phyloP scores from a whole-genome alignment of 2,329 filamentous ascomycete species.

The Ophiostoma quercus region DNA sequence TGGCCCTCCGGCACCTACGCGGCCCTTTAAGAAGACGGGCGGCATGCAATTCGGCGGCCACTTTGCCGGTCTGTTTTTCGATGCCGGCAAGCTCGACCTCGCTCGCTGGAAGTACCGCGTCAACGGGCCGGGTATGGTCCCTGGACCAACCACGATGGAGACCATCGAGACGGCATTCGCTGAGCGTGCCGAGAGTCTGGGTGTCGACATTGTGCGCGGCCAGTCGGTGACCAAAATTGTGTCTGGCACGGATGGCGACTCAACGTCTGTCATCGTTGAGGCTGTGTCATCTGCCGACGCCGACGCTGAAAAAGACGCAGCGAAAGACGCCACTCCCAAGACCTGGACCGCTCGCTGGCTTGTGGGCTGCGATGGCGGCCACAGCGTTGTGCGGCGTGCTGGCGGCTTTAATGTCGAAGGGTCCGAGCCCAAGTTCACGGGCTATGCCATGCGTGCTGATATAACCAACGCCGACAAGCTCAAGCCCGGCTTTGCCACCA shows the following conservation, averaged over 20 bases:
- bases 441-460: slow-evolving; percentile 34
- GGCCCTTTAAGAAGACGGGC: neutral
- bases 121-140: slow-evolving; percentile 31
- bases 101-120: slow-evolving; percentile 33
- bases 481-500: slow-evolving; percentile 42
- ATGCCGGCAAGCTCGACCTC: slow-evolving; percentile 32
- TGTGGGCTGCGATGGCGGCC: slow-evolving; percentile 42
- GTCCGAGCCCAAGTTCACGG: slow-evolving; percentile 36
- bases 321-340: neutral
- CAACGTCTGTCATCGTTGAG: neutral
- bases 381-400: slow-evolving; percentile 37
- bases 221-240: neutral
- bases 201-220: slow-evolving; percentile 32
- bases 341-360: slow-evolving; percentile 35
- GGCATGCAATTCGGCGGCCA: slow-evolving; percentile 32
- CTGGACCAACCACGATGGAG: slow-evolving; percentile 28
- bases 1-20: neutral
- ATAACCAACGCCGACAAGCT: slow-evolving; percentile 38
- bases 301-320: too few species aligned
- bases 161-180: slow-evolving; percentile 28
- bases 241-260: neutral
- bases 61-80: slow-evolving; percentile 34
- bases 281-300: neutral
- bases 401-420: slow-evolving; percentile 37
- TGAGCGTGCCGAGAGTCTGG: slow-evolving; percentile 30